phyloP scores from a whole-genome alignment of 192 early-diverging fungal genomes.

The Funneliformis geosporum region DNA sequence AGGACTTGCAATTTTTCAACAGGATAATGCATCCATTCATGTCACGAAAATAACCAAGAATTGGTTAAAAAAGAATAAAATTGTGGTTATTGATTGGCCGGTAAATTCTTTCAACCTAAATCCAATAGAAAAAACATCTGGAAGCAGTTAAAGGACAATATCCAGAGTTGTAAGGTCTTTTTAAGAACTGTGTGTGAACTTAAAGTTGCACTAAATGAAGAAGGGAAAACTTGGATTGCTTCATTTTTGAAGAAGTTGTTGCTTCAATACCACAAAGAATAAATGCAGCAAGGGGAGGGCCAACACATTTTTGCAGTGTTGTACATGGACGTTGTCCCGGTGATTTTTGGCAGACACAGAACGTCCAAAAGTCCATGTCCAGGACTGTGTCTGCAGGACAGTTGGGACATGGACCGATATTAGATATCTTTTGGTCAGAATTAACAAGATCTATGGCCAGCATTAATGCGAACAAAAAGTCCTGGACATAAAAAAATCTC shows the following conservation, averaged over 20 bases:
- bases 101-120: conserved; percentile 32
- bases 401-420: too few species aligned
- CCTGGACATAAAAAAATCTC: too few species aligned
- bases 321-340: too few species aligned
- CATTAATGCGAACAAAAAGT: too few species aligned
- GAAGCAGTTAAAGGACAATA: conserved; percentile 1
- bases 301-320: too few species aligned
- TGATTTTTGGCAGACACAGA: too few species aligned
- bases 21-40: conserved; percentile 17
- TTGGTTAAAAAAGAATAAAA: conserved; percentile 10
- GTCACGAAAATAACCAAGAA: not conserved
- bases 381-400: too few species aligned
- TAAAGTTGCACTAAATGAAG: not conserved
- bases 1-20: conserved; percentile 7
- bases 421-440: too few species aligned
- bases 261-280: not conserved
- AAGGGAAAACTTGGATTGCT: not conserved
- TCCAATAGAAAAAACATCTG: conserved; percentile 34
- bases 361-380: too few species aligned
- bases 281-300: not conserved
- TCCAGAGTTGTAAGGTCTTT: not conserved
- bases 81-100: conserved; percentile 30
- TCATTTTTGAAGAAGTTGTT: conserved; percentile 11
- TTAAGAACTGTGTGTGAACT: not conserved
- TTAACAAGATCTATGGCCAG: too few species aligned